Conservation (phyloP, 345 rosid species). For the Acer saccharum region DNA sequence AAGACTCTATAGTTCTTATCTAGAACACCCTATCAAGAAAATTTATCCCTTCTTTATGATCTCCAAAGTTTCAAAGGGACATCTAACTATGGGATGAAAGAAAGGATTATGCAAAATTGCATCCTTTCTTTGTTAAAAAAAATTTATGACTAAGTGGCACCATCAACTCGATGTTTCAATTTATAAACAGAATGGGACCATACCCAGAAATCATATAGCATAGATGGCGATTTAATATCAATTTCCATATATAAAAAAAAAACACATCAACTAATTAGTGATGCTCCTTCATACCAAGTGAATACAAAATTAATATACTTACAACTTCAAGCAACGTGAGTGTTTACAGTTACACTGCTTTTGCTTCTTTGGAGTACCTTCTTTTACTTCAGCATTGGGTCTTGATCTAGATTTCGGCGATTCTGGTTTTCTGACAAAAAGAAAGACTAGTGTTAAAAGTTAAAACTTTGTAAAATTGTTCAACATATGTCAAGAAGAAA, state of each 20-base stretch:
- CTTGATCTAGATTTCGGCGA: constrained; percentile 81
- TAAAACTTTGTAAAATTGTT: background rate
- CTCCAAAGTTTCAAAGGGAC: constrained; percentile 12
- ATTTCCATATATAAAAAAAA: background rate
- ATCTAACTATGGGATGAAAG: background rate
- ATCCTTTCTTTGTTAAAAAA: background rate
- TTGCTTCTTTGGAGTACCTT: constrained; percentile 90
- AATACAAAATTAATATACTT: constrained; percentile 32
- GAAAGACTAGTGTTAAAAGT: background rate
- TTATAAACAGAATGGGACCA: background rate
- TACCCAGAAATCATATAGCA: background rate
- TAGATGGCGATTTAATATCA: background rate
- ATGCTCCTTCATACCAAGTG: background rate
- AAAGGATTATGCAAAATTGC: background rate
- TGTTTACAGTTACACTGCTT: constrained; percentile 98
- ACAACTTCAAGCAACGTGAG: constrained; percentile 97
- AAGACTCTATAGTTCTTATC: constrained; percentile 7
- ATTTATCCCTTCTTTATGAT: background rate
- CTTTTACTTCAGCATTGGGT: constrained; percentile 67
- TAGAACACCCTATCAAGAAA: background rate
- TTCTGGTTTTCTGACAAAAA: constrained; percentile 65
- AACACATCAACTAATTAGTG: background rate
- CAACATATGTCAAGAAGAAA: background rate
- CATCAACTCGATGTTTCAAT: background rate
- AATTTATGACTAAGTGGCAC: background rate